These are phyloP conservation scores for Zelopaecilomyces penicillatus DNA, from an alignment of 2,329 filamentous ascomycete species.

Conservation along the genomic window DNA sequence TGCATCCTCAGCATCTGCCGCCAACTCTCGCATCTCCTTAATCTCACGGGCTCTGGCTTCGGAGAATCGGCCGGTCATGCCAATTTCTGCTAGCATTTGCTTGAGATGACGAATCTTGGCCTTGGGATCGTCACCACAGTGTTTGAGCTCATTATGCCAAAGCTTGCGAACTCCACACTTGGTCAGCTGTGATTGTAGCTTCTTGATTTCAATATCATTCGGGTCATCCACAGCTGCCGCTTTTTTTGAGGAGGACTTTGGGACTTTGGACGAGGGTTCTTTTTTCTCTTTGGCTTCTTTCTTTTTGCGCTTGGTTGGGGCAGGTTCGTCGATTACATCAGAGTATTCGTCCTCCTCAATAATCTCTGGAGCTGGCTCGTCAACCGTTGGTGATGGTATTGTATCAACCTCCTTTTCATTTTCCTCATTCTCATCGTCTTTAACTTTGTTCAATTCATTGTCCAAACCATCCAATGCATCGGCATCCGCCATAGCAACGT, in stretches of 20 bases:
- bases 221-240: conserved; percentile 38
- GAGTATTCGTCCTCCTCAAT: conserved; percentile 32
- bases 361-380: conserved; percentile 13
- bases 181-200: conserved; percentile 72
- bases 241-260: conserved; percentile 19
- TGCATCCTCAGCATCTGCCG: conserved; percentile 75
- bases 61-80: conserved; percentile 85
- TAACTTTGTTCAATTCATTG: conserved; percentile 3
- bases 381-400: neutral
- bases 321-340: conserved; percentile 64
- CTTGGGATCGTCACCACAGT: conserved; percentile 59
- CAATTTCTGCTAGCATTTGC: conserved; percentile 67
- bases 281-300: conserved; percentile 26
- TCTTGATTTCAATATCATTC: conserved; percentile 75
- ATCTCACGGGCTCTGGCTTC: conserved; percentile 77
- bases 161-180: conserved; percentile 92
- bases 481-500: neutral
- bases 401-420: conserved; percentile 9
- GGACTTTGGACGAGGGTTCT: conserved; percentile 15
- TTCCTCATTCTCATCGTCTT: conserved; percentile 3
- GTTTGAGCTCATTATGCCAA: conserved; percentile 78
- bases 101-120: conserved; percentile 79
- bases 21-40: conserved; percentile 76
- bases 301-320: conserved; percentile 50
- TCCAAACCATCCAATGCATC: conserved; percentile 3